Evolutionary conservation across 2,329 filamentous ascomycete species (phyloP).

Genomic region (Dissoconium aciculare): DNA sequence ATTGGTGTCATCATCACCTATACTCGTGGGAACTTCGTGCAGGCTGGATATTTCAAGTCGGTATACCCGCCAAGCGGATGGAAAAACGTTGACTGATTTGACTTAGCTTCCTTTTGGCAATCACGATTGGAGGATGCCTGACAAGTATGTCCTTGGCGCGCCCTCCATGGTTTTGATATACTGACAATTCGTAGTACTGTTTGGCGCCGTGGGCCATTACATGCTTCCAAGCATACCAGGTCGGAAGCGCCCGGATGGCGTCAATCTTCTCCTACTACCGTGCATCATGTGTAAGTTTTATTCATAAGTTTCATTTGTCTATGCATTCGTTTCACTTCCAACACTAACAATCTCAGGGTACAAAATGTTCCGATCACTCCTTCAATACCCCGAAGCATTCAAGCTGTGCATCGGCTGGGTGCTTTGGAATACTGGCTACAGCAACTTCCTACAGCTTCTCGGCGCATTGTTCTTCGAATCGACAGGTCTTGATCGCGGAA

Average conservation of each 20-base stretch:
- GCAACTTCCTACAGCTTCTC: not conserved
- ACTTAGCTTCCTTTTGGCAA: not conserved
- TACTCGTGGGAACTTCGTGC: not conserved
- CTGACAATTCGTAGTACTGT: not conserved
- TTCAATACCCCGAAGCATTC: not conserved
- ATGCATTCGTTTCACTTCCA: too few relatives aligned
- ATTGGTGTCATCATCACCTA: slow-evolving; percentile 1
- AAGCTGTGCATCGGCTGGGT: slow-evolving; percentile 1
- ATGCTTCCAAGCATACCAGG: not conserved
- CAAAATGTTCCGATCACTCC: not conserved
- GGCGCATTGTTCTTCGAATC: not conserved
- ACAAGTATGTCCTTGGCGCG: not conserved
- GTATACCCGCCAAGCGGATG: too few relatives aligned
- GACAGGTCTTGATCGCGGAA: not conserved
- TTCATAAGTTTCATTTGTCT: not conserved
- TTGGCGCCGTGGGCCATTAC: not conserved
- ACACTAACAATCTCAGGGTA: not conserved
- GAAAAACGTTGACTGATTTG: too few relatives aligned
- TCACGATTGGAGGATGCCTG: slow-evolving; percentile 1
- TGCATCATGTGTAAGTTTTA: not conserved
- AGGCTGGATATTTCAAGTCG: not conserved
- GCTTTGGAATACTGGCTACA: not conserved
- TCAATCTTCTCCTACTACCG: not conserved
- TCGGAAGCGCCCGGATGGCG: not conserved
- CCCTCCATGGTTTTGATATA: too few relatives aligned